Conservation (phyloP, 805 yeast genomes). For the Yamadazyma nakazawae region DNA sequence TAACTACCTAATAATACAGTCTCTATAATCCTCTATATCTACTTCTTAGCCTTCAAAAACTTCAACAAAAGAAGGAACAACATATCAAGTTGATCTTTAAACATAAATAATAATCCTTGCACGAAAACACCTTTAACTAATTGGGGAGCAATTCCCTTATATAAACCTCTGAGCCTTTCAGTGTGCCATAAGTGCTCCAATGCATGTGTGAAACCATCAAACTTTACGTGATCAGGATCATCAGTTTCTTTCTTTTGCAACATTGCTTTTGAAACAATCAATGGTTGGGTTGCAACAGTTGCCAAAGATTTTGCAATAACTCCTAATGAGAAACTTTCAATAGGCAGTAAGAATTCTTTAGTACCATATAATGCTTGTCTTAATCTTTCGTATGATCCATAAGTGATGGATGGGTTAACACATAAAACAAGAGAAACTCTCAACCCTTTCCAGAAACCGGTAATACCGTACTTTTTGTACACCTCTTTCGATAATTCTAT, state of each 20-base stretch:
- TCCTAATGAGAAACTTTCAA: constrained; percentile 68
- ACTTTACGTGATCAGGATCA: constrained; percentile 28
- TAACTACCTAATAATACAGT: neutral
- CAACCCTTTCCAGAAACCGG: constrained; percentile 80
- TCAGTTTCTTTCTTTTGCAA: constrained; percentile 50
- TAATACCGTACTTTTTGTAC: constrained; percentile 57
- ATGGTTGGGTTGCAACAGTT: constrained; percentile 76
- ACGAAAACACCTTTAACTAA: constrained; percentile 76
- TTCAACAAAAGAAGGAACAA: constrained; percentile 33
- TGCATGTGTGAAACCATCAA: constrained; percentile 61
- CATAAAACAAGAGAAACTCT: constrained; percentile 77
- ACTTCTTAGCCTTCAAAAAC: constrained; percentile 13
- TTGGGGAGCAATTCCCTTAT: constrained; percentile 82
- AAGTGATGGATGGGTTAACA: constrained; percentile 81
- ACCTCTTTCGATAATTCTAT: constrained; percentile 44
- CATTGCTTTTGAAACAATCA: constrained; percentile 81
- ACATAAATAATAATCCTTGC: constrained; percentile 80
- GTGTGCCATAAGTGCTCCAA: constrained; percentile 54
- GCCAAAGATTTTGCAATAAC: constrained; percentile 80
- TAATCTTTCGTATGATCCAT: constrained; percentile 73
- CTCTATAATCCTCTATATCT: neutral
- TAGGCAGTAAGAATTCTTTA: constrained; percentile 49
- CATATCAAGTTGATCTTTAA: constrained; percentile 63
- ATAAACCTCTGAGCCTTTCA: constrained; percentile 65
- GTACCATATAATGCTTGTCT: constrained; percentile 47